phyloP scores from a whole-genome alignment of 441 rosid species.

The Jatropha podagrica region DNA sequence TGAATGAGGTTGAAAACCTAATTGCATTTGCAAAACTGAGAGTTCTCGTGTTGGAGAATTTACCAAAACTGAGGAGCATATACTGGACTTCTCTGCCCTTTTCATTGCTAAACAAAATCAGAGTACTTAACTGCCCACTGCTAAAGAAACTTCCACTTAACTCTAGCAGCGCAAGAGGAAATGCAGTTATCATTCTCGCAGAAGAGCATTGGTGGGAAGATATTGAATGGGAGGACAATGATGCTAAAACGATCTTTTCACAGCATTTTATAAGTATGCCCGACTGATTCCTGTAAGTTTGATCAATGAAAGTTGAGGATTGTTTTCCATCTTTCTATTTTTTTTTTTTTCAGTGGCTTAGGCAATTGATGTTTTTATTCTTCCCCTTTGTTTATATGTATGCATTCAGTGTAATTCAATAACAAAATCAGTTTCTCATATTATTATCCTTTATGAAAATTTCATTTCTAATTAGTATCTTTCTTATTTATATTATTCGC shows the following conservation, averaged over 20 bases:
- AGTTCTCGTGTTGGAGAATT: not conserved
- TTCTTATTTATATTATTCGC: no score
- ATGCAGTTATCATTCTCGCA: not conserved
- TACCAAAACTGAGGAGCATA: not conserved
- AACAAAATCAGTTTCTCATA: no score
- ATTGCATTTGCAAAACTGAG: not conserved
- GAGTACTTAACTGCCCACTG: conserved; percentile 8
- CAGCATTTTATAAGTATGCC: not conserved
- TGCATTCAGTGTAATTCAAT: no score
- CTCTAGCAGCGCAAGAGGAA: not conserved
- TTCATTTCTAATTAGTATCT: no score
- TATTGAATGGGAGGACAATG: conserved; percentile 14
- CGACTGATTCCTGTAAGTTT: not conserved
- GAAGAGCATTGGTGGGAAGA: conserved; percentile 12
- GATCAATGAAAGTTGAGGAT: not conserved
- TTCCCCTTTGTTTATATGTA: no score
- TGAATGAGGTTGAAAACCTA: not conserved
- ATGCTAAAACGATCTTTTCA: conserved; percentile 2
- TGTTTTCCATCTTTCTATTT: no score
- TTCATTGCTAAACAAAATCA: not conserved
- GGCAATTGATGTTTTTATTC: no score
- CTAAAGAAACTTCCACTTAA: conserved; percentile 13
- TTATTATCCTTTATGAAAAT: no score
- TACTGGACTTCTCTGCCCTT: not conserved
- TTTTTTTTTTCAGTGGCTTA: no score